These are phyloP conservation scores for Lipomyces yamanashiensis DNA, from an alignment of 805 yeast species.

Conservation along the genomic window DNA sequence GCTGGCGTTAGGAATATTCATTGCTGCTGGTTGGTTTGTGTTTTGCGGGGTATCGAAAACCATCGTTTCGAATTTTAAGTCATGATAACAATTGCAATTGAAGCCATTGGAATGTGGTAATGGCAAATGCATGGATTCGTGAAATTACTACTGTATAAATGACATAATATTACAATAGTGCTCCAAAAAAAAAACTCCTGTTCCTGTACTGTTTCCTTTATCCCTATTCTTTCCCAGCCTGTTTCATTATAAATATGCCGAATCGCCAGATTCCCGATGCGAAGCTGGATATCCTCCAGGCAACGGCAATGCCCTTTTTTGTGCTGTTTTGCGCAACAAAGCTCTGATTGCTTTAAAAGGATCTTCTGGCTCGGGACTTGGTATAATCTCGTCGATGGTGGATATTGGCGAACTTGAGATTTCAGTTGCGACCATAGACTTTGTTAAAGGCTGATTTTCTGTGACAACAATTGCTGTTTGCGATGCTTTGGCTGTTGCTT, in stretches of 20 bases:
- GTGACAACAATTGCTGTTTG: neutral
- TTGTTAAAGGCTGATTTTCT: too few relatives aligned
- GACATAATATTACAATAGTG: too few relatives aligned
- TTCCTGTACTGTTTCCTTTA: neutral
- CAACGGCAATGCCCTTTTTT: neutral
- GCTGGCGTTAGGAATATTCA: too few relatives aligned
- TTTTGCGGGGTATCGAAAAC: too few relatives aligned
- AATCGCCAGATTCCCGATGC: neutral
- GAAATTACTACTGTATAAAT: neutral
- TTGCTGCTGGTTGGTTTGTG: too few relatives aligned
- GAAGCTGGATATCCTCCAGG: conserved; percentile 2
- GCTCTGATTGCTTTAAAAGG: neutral
- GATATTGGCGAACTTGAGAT: neutral
- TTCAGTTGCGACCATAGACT: too few relatives aligned
- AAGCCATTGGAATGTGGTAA: too few relatives aligned
- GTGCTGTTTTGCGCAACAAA: neutral
- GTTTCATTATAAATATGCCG: neutral
- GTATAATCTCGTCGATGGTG: neutral
- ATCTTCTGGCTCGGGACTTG: neutral
- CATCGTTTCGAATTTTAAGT: too few relatives aligned
- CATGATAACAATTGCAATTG: too few relatives aligned
- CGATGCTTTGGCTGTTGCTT: neutral
- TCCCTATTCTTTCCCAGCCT: neutral
- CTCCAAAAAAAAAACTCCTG: neutral
- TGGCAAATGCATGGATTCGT: neutral